These are phyloP conservation scores for Leishmania guyanensis DNA, from an alignment of 208 protist species.

Conservation along the genomic window DNA sequence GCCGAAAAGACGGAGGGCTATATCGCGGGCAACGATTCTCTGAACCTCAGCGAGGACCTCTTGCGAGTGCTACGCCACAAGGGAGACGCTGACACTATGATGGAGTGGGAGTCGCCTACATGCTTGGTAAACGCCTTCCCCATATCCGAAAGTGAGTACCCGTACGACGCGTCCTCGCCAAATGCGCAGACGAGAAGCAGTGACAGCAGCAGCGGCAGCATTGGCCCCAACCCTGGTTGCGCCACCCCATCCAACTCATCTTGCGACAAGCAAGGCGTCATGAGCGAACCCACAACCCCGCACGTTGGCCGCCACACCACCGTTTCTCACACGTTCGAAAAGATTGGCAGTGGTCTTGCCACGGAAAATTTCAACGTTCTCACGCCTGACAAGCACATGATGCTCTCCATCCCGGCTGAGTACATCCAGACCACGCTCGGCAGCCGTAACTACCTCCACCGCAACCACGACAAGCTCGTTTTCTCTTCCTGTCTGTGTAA, in stretches of 20 bases:
- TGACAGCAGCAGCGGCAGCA: conserved; percentile 19
- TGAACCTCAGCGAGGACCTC: not conserved
- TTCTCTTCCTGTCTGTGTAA: conserved; percentile 75
- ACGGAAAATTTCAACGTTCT: conserved; percentile 62
- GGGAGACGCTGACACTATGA: not conserved
- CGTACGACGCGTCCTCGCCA: conserved; percentile 1
- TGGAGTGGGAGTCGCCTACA: not conserved
- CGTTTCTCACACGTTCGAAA: conserved; percentile 22
- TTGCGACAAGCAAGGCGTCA: not conserved
- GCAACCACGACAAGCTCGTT: conserved; percentile 46
- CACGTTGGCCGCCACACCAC: conserved; percentile 13
- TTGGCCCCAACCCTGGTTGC: not conserved
- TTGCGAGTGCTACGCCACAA: too few relatives aligned
- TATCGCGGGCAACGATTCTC: not conserved
- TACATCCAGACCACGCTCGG: conserved; percentile 54
- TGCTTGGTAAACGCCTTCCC: not conserved
- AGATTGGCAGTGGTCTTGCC: conserved; percentile 32
- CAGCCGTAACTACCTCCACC: conserved; percentile 47
- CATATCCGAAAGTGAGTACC: not conserved
- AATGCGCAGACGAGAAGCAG: conserved; percentile 13
- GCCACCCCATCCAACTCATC: not conserved
- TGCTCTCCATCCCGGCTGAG: conserved; percentile 59
- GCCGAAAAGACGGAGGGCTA: not conserved
- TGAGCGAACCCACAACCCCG: not conserved
- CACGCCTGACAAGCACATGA: conserved; percentile 60